Evolutionary conservation across 225 moss, liverwort and hornwort species (phyloP), one percentile per base, ranked within the genome.

Genomic region (Climacium dendroides): DNA sequence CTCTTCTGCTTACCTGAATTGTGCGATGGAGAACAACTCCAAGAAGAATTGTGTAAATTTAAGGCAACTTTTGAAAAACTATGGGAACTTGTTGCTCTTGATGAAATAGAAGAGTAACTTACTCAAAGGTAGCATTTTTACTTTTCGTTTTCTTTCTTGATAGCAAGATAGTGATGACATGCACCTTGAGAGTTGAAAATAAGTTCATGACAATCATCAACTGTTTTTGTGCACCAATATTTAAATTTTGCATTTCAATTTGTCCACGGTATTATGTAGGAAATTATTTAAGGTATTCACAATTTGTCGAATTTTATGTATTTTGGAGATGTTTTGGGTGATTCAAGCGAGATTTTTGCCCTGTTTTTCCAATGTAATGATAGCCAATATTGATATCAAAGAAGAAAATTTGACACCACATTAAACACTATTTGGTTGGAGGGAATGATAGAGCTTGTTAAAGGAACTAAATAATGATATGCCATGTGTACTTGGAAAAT

Each of bases 1-100:
- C 4, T 47, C 4, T 47, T 18, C 28, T 9, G 0, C 7, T 72
- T 47, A 3, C 4, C 18, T 4, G 4, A 50, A 41, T 2, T 2
- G 0, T 19, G 11, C 0, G 0, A 30, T 48, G 4, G 4, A 19
- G 4, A 48, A 30, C 10, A 72, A 41, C 6, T 72, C 17, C 16
- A 17, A 30, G 4, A 30, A 2, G 11, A 47, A 45, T 2, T 47
- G 28, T 3, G 2, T 73, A 30, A 73, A 30, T 73, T 73, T 47
- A 6, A 2, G 4, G 2, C 11, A 19, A 48, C 19, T 30, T 73
- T 73, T 48, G 7, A 74, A 32, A 47, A 11, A 11, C 0, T 18
- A 0, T 74, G 19, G 30, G 2, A 48, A 45, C 16, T 29, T 6
- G 13, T 37, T 22, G 23, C 39, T 37, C 39, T 69, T 5, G 13